Evolutionary conservation across 768 basidiomycete genomes (phyloP).

Genomic region (Rossbeevera mucosa): DNA sequence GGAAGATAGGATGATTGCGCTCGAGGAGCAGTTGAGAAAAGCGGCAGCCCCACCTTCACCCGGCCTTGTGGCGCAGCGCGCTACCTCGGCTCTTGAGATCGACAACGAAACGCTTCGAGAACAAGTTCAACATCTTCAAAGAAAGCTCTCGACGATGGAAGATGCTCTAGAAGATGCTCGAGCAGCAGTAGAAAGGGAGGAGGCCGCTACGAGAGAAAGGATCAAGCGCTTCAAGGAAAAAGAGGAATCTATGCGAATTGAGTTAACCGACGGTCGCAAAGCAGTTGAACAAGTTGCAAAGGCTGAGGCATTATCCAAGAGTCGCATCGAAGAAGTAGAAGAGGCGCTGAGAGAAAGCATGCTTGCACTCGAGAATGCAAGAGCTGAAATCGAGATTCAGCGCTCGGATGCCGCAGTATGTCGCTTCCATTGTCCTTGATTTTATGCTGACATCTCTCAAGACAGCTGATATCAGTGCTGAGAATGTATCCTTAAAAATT

Average conservation of each 20-base stretch:
- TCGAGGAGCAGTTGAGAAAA: slow-evolving; percentile 50
- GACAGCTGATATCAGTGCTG: slow-evolving; percentile 48
- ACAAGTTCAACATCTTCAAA: slow-evolving; percentile 84
- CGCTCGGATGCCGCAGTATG: slow-evolving; percentile 74
- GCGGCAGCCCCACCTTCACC: slow-evolving; percentile 32
- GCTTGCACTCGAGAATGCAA: slow-evolving; percentile 80
- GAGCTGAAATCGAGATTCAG: slow-evolving; percentile 81
- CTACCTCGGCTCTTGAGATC: slow-evolving; percentile 77
- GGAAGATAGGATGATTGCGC: slow-evolving; percentile 54
- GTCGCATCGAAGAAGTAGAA: slow-evolving; percentile 79
- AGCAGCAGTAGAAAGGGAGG: slow-evolving; percentile 69
- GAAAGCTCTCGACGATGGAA: slow-evolving; percentile 69
- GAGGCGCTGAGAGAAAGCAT: slow-evolving; percentile 86
- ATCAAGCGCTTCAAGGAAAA: slow-evolving; percentile 69
- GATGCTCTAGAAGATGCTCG: slow-evolving; percentile 80
- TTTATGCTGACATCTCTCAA: slow-evolving; percentile 14
- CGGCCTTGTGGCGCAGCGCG: slow-evolving; percentile 33
- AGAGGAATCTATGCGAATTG: slow-evolving; percentile 65
- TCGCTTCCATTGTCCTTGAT: neutral
- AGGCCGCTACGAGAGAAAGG: slow-evolving; percentile 54
- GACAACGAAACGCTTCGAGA: slow-evolving; percentile 92
- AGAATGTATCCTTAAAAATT: slow-evolving; percentile 43
- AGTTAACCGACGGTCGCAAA: slow-evolving; percentile 60
- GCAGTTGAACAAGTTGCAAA: slow-evolving; percentile 60
- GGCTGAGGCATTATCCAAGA: slow-evolving; percentile 57